A percentile compares a stretch with the other conserved stretches of the same genome.
Evolutionary conservation across 371 early-diverging fungal species (phyloP).

Genomic region (Entomophthora muscae): DNA sequence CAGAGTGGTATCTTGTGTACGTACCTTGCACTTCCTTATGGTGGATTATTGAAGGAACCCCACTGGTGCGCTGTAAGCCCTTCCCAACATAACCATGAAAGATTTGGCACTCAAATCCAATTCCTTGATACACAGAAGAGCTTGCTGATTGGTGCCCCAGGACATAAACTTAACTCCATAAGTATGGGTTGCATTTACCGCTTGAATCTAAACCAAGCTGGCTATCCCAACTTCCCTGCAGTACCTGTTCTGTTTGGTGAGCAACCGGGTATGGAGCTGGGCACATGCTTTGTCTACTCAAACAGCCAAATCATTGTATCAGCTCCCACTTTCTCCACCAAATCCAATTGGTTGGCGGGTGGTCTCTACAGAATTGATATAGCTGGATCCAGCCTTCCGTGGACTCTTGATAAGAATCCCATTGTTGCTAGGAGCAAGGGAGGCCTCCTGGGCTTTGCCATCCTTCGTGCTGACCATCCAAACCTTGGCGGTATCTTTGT

Average conservation of each 20-base stretch:
- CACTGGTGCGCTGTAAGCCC: neutral
- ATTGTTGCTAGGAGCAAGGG: neutral
- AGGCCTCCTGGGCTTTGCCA: neutral
- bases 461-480: neutral
- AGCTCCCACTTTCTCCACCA: neutral
- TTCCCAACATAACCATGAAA: neutral
- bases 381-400: neutral
- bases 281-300: neutral
- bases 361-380: neutral
- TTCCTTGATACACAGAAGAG: neutral
- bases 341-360: neutral
- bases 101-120: neutral
- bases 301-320: neutral
- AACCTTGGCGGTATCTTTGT: neutral
- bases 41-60: neutral
- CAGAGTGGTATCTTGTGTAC: neutral
- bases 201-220: neutral
- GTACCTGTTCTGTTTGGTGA: neutral
- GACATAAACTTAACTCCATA: neutral
- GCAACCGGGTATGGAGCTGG: neutral
- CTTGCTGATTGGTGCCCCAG: neutral
- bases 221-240: neutral
- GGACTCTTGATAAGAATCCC: neutral
- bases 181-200: neutral
- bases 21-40: neutral